Conservation (phyloP, 2,329 filamentous ascomycete species). For the Neonectria neomacrospora region DNA sequence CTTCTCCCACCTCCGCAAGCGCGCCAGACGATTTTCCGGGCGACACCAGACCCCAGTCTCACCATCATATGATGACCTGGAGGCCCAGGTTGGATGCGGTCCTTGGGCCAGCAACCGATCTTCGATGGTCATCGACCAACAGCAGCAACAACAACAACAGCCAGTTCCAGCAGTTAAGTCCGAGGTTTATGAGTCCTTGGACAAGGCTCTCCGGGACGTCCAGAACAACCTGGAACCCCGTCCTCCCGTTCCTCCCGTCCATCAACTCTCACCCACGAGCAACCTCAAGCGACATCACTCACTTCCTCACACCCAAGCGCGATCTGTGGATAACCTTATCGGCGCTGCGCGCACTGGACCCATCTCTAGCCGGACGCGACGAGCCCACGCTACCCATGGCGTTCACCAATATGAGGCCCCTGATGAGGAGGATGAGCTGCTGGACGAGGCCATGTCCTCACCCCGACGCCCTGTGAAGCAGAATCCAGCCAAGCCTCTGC, state of each 20-base stretch:
- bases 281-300: slow-evolving; percentile 74
- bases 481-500: slow-evolving; percentile 54
- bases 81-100: slow-evolving; percentile 90
- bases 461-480: slow-evolving; percentile 79
- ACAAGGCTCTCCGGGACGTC: slow-evolving; percentile 66
- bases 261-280: slow-evolving; percentile 60
- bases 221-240: slow-evolving; percentile 62
- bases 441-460: slow-evolving; percentile 87
- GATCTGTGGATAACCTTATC: slow-evolving; percentile 72
- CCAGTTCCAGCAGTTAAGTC: slow-evolving; percentile 63
- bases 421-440: slow-evolving; percentile 94
- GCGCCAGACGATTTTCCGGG: slow-evolving; percentile 90
- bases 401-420: slow-evolving; percentile 91
- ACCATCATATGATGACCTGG: slow-evolving; percentile 84
- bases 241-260: slow-evolving; percentile 63
- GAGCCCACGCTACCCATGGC: slow-evolving; percentile 78
- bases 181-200: slow-evolving; percentile 69
- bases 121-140: slow-evolving; percentile 79
- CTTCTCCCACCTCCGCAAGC: slow-evolving; percentile 96
- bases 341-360: slow-evolving; percentile 69
- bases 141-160: slow-evolving; percentile 58
- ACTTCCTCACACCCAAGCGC: slow-evolving; percentile 69
- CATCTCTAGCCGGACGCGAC: slow-evolving; percentile 81
- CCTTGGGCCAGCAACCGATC: slow-evolving; percentile 90
- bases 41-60: slow-evolving; percentile 86